Conservation (phyloP, 2,329 filamentous ascomycete genomes). For the Ceratocystis eucalypticola region DNA sequence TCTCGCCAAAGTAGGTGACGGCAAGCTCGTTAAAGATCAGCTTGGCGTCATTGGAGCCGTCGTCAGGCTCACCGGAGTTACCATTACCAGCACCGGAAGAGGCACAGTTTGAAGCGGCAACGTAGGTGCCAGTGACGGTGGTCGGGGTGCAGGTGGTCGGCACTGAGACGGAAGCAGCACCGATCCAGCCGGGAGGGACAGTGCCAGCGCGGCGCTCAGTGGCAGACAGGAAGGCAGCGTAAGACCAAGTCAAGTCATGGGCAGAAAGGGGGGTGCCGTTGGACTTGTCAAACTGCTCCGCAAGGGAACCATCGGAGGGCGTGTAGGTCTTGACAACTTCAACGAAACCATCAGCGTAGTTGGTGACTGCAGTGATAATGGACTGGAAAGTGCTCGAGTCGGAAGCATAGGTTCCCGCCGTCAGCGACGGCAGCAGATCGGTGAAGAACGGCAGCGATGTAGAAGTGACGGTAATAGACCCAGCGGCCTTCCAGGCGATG, state of each 20-base stretch:
- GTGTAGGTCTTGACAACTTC: slow-evolving; percentile 50
- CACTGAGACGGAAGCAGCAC: slow-evolving; percentile 32
- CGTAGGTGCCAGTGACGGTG: slow-evolving; percentile 38
- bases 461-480: slow-evolving; percentile 49
- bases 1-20: slow-evolving; percentile 47
- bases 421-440: slow-evolving; percentile 44
- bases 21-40: slow-evolving; percentile 50
- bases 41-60: slow-evolving; percentile 9
- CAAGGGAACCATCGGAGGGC: slow-evolving; percentile 45
- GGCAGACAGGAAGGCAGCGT: slow-evolving; percentile 55
- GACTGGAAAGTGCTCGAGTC: slow-evolving; percentile 35
- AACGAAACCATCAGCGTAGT: slow-evolving; percentile 49
- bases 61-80: slow-evolving; percentile 18
- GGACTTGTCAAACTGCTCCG: slow-evolving; percentile 51
- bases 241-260: slow-evolving; percentile 58
- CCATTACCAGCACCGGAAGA: slow-evolving; percentile 20
- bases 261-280: slow-evolving; percentile 46
- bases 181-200: slow-evolving; percentile 45
- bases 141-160: slow-evolving; percentile 37
- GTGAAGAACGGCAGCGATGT: slow-evolving; percentile 59
- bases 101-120: slow-evolving; percentile 25
- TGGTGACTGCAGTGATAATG: slow-evolving; percentile 43
- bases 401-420: slow-evolving; percentile 48
- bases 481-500: slow-evolving; percentile 52
- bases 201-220: slow-evolving; percentile 41